Base-by-base conservation (phyloP, 164 flowering plant genomes). In the Cinnamomum micranthum region DNA sequence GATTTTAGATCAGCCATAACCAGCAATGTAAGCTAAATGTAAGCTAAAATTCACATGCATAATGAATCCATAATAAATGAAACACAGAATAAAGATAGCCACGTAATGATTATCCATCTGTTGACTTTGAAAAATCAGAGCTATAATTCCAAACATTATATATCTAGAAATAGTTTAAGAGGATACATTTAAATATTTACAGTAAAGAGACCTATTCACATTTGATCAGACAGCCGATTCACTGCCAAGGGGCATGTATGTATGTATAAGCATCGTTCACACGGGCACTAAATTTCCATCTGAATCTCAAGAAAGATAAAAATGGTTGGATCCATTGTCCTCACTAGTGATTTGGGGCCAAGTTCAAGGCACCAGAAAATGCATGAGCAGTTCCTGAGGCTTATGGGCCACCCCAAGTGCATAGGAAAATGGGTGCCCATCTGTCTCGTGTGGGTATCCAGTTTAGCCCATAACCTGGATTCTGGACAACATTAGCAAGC, bases 31-130 rank as follows among this genome's bases (percentile, higher is more conserved):
- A 55, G n/a, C n/a, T n/a, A n/a, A n/a, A n/a, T n/a, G n/a, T n/a
- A n/a, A n/a, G n/a, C 19, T 15, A 55, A 17, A 55, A 55, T 17
- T 55, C 81, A 81, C 7, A 77, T 19, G 17, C 58, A 79, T 78
- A 70, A 41, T 19, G 22, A 72, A 52, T 55, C 55, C 60, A 62
- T 41, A 77, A 35, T 59, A 71, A 76, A 63, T 52, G 27, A 19
- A 58, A 33, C 11, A 47, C 41, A 41, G 35, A n/a, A 19, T 20
- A 31, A 41, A 28, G 47, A 47, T 41, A 22, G 71, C 71, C 41
- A 14, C 6, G 12, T 19, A 35, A 41, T 41, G 52, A 47, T 47
- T 47, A 22, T 14, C 14, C 71, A 69, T 1, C 51, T 2, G 1
- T 19, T 69, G 2, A 47, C 55, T 28, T 55, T 69, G 55, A 65